These are phyloP conservation scores for Leptographium radiaticola DNA, from an alignment of 2,329 filamentous ascomycete species.

Conservation along the genomic window DNA sequence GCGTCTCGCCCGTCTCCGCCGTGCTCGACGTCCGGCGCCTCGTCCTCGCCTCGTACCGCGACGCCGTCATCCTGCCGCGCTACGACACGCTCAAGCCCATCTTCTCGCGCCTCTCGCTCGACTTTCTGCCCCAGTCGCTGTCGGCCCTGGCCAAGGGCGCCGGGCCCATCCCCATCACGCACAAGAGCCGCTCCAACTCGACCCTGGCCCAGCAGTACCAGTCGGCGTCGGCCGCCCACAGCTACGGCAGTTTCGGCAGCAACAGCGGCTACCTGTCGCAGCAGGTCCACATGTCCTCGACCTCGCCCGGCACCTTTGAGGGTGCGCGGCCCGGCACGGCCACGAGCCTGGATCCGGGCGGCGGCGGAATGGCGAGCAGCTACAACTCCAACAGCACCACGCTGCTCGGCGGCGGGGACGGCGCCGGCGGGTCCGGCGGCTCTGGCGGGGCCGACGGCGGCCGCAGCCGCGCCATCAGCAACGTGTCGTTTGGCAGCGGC, in stretches of 20 bases:
- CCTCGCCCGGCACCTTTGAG: conserved; percentile 31
- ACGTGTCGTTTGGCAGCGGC: conserved; percentile 56
- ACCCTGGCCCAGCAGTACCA: conserved; percentile 3
- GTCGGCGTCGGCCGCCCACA: neutral
- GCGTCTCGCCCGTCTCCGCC: conserved; percentile 32
- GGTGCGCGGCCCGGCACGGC: conserved; percentile 55
- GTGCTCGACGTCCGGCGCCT: conserved; percentile 79
- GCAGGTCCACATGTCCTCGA: conserved; percentile 27
- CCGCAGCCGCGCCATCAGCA: conserved; percentile 72
- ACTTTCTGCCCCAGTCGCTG: conserved; percentile 50
- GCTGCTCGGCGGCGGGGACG: conserved; percentile 54
- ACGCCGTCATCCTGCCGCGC: conserved; percentile 75
- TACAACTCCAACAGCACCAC: conserved; percentile 72
- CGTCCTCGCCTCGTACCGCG: conserved; percentile 76
- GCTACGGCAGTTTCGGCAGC: conserved; percentile 11
- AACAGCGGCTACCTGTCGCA: conserved; percentile 7
- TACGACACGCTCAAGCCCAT: conserved; percentile 82
- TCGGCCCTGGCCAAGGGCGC: conserved; percentile 25
- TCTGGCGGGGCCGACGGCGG: conserved; percentile 31
- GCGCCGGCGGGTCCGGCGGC: conserved; percentile 17
- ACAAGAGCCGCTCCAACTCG: conserved; percentile 13
- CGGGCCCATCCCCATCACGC: conserved; percentile 31
- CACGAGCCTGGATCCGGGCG: conserved; percentile 56
- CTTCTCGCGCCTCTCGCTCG: conserved; percentile 78
- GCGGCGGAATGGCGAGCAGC: conserved; percentile 39